Evolutionary conservation across 805 yeast genomes (phyloP), one percentile per base, ranked within the genome.

Genomic region (Pichia membranifaciens): DNA sequence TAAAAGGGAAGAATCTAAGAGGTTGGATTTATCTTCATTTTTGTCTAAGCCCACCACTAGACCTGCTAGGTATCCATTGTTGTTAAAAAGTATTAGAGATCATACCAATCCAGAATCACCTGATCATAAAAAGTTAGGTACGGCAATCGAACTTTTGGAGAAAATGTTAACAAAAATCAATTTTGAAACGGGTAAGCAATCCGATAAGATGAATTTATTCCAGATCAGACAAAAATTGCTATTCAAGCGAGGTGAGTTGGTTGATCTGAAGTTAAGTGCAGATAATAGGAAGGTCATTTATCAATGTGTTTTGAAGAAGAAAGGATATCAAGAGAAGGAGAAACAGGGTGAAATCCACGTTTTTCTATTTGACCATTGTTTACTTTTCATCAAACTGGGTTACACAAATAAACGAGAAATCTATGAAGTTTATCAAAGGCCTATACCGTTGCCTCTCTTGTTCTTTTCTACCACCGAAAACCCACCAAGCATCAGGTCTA

Each of bases 21-120:
- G 89, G 67, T 79, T 91, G 50, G 97, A 95, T 66, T 81, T 93
- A 45, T 86, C 91, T 22, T 93, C 98, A 0, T 93, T 89, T 59
- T 73, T 93, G 53, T 87, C 96, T 6, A 95, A 91, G 60, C 97
- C 98, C 44, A 90, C 96, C 2, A 89, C 96, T 15, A 78, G 99
- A 62, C 89, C 96, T 29, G 98, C 97, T 9, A 74, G 98, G 55
- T 93, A 93, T 67, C 96, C 95, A 54, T 69, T 93, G 43, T 72
- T 93, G 48, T 72, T 91, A 20, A 82, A 79, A 48, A 93, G 91
- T 41, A 86, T 93, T 32, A 71, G 87, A 54, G 91, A 93, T 62
- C 78, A 81, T 53, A 89, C 98, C 0, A 78, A 75, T 45, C 82
- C 83, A n/a, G 85, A 80, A 22, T 75, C 81, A 7, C 81, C 87